Percentiles rank a stretch among this genome's conserved stretches.
These are phyloP conservation scores for Aspergillus incahuasiensis DNA, from an alignment of 495 filamentous ascomycete species.

Conservation along the genomic window DNA sequence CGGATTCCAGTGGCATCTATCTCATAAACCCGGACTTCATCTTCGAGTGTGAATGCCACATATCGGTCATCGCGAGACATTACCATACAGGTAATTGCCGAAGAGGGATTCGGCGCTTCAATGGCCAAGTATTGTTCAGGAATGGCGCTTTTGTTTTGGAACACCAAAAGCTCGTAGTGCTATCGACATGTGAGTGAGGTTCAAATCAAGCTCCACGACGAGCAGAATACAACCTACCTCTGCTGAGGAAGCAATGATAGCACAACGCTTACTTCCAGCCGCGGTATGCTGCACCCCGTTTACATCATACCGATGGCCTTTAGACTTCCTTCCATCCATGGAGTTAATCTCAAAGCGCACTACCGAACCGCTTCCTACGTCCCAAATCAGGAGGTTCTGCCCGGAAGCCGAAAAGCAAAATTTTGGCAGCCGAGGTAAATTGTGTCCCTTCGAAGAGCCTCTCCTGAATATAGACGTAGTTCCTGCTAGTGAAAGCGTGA, in stretches of 20 bases:
- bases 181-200: constrained; percentile 5
- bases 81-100: constrained; percentile 18
- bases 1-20: constrained; percentile 13
- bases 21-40: constrained; percentile 23
- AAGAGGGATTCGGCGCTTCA: constrained; percentile 12
- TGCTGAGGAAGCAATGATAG: constrained; percentile 19
- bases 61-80: constrained; percentile 27
- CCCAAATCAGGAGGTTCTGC: constrained; percentile 22
- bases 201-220: background rate
- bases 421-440: constrained; percentile 16
- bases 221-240: constrained; percentile 12
- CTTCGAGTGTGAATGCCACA: constrained; percentile 22
- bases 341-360: constrained; percentile 17
- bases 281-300: constrained; percentile 22
- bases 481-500: constrained; percentile 15
- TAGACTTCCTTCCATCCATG: constrained; percentile 11
- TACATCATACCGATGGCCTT: constrained; percentile 20
- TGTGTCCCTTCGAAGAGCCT: constrained; percentile 11
- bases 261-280: constrained; percentile 21
- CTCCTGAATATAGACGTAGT: constrained; percentile 17
- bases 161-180: constrained; percentile 25
- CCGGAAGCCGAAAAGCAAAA: constrained; percentile 23
- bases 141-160: constrained; percentile 9
- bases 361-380: constrained; percentile 19
- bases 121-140: constrained; percentile 19